Conservation (phyloP, 2,329 filamentous ascomycete genomes). For the Epichloe coenophiala region DNA sequence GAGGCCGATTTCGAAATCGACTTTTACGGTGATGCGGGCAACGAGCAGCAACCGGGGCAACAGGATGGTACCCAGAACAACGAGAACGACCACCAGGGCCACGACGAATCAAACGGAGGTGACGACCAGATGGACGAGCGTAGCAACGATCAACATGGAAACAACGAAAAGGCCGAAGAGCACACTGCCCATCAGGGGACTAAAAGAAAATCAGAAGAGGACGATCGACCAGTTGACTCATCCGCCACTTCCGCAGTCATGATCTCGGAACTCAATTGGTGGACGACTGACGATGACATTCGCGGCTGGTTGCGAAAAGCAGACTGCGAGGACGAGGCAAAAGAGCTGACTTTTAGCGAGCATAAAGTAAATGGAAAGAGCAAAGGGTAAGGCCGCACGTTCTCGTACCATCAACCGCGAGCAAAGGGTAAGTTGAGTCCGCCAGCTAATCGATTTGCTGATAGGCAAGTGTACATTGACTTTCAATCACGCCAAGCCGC, state of each 20-base stretch:
- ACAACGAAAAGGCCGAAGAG: slow-evolving; percentile 14
- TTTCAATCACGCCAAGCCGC: slow-evolving; percentile 74
- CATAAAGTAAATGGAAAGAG: slow-evolving; percentile 99
- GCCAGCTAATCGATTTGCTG: background rate
- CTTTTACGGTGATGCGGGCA: slow-evolving; percentile 50
- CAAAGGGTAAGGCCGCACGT: slow-evolving; percentile 60
- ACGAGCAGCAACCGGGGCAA: slow-evolving; percentile 25
- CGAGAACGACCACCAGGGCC: slow-evolving; percentile 9
- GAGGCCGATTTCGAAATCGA: slow-evolving; percentile 63
- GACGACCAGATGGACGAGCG: slow-evolving; percentile 21
- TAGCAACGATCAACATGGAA: slow-evolving; percentile 9
- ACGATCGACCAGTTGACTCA: slow-evolving; percentile 44
- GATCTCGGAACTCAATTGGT: slow-evolving; percentile 88
- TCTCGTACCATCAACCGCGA: too few species aligned
- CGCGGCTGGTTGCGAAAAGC: slow-evolving; percentile 73
- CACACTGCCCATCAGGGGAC: slow-evolving; percentile 29
- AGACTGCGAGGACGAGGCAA: slow-evolving; percentile 71
- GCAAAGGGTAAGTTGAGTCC: background rate
- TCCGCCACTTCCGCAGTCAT: slow-evolving; percentile 58
- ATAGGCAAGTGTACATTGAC: slow-evolving; percentile 67
- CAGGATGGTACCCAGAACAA: slow-evolving; percentile 24
- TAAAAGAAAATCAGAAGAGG: slow-evolving; percentile 47
- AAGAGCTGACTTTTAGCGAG: slow-evolving; percentile 92
- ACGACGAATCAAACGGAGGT: slow-evolving; percentile 25
- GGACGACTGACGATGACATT: slow-evolving; percentile 91